A percentile compares a stretch with the other conserved stretches of the same genome.
These are phyloP conservation scores for Colletotrichum falcatum DNA, from an alignment of 2,329 filamentous ascomycete genomes.

Conservation along the genomic window DNA sequence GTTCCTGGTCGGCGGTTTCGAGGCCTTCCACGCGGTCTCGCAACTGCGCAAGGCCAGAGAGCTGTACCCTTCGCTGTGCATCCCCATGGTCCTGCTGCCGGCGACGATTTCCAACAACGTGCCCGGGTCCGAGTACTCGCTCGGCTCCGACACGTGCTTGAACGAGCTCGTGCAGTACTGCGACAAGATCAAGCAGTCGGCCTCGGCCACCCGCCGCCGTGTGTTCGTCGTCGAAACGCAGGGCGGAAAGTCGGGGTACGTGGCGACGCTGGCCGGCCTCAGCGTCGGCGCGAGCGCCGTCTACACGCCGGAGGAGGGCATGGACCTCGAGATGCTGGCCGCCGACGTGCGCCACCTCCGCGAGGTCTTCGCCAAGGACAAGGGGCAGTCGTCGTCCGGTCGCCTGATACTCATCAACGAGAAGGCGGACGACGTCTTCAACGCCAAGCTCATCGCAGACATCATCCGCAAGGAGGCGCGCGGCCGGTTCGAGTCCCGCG, in stretches of 20 bases:
- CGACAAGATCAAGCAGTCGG: conserved; percentile 97
- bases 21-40: conserved; percentile 92
- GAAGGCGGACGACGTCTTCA: conserved; percentile 90
- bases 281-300: conserved; percentile 93
- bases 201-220: conserved; percentile 89
- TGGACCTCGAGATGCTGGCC: conserved; percentile 92
- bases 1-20: conserved; percentile 94
- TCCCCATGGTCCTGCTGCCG: conserved; percentile 90
- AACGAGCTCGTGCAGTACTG: conserved; percentile 96
- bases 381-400: conserved; percentile 88
- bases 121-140: conserved; percentile 95
- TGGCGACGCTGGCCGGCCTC: conserved; percentile 90
- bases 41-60: conserved; percentile 85
- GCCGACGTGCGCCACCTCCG: conserved; percentile 91
- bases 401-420: conserved; percentile 98
- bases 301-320: conserved; percentile 96
- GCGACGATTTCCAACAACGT: conserved; percentile 99
- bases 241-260: conserved; percentile 92
- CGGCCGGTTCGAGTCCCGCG: conserved; percentile 90
- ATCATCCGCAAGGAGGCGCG: conserved; percentile 96
- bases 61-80: conserved; percentile 86
- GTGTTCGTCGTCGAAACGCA: conserved; percentile 99
- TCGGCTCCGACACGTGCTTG: conserved; percentile 95
- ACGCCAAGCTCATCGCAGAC: conserved; percentile 90
- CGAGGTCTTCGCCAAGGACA: conserved; percentile 85